Evolutionary conservation across 805 yeast species (phyloP).

Genomic region (Saccharomycopsis sp.): DNA sequence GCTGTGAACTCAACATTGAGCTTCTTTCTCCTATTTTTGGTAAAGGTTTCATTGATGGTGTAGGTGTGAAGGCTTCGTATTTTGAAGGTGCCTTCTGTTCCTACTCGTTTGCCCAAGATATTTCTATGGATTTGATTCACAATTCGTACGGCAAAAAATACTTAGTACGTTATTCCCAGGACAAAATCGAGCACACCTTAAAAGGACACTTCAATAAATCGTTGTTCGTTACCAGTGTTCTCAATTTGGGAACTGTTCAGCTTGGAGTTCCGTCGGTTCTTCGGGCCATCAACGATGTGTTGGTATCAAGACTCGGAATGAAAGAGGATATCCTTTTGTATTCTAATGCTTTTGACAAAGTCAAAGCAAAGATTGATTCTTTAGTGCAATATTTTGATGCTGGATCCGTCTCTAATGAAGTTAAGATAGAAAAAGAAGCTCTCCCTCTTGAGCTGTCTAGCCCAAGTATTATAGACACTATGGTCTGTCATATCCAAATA

Average conservation of each 20-base stretch:
- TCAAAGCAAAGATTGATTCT: not conserved
- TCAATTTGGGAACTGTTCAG: conserved; percentile 1
- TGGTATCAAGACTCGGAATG: conserved; percentile 7
- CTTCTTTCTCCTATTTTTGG: conserved; percentile 15
- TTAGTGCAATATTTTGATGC: not conserved
- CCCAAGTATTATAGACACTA: not conserved
- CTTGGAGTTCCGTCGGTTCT: conserved; percentile 10
- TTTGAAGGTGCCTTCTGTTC: not conserved
- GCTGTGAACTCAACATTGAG: conserved; percentile 6
- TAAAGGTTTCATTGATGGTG: conserved; percentile 1
- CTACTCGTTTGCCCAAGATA: not conserved
- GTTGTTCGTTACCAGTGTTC: conserved; percentile 3
- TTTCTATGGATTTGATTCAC: conserved; percentile 13
- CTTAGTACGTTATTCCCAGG: conserved; percentile 9
- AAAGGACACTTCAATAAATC: conserved; percentile 1
- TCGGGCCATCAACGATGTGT: conserved; percentile 11
- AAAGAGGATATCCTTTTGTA: conserved; percentile 6
- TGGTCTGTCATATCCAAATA: not conserved
- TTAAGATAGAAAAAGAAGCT: too few species aligned
- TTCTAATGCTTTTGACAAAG: not conserved
- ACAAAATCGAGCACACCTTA: not conserved
- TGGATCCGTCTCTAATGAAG: not conserved
- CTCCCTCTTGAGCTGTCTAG: too few species aligned
- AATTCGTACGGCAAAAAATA: conserved; percentile 18
- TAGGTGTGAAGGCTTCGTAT: not conserved